Evolutionary conservation across 2,329 filamentous ascomycete genomes (phyloP).

Genomic region (Coniochaeta hoffmannii): DNA sequence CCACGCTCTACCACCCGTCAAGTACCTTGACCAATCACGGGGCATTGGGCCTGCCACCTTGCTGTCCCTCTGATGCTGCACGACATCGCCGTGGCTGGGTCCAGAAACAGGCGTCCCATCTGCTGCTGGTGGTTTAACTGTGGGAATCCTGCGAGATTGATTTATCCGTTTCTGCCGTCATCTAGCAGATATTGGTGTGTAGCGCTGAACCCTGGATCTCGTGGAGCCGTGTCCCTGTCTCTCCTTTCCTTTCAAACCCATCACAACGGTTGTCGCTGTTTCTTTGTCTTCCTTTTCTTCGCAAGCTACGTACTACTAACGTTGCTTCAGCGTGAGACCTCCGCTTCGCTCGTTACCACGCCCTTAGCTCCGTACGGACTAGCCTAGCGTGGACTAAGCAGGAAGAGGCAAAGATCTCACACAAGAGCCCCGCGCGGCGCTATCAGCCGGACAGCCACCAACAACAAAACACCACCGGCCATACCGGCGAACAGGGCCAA

Average conservation of each 20-base stretch:
- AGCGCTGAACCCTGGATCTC: constrained; percentile 2
- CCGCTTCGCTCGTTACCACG: background rate
- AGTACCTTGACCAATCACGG: background rate
- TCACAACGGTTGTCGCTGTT: background rate
- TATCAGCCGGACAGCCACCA: background rate
- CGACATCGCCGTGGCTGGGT: constrained; percentile 3
- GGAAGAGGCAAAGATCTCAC: background rate
- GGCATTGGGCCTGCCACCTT: background rate
- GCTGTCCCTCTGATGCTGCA: constrained; percentile 5
- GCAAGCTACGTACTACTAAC: too few relatives aligned
- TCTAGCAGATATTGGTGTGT: constrained; percentile 7
- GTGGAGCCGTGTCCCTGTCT: background rate
- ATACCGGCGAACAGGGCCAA: background rate
- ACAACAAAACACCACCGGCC: background rate
- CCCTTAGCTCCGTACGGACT: background rate
- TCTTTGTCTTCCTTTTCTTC: background rate
- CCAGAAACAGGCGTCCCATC: background rate
- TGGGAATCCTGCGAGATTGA: background rate
- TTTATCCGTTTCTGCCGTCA: constrained; percentile 2
- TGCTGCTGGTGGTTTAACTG: background rate
- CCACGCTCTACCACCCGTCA: background rate
- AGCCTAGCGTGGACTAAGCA: background rate
- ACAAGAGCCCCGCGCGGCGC: background rate
- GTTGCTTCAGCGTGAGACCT: background rate
- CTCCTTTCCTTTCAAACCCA: background rate